phyloP scores from a whole-genome alignment of 2,329 filamentous ascomycete species.

The Talaromyces amestolkiae region DNA sequence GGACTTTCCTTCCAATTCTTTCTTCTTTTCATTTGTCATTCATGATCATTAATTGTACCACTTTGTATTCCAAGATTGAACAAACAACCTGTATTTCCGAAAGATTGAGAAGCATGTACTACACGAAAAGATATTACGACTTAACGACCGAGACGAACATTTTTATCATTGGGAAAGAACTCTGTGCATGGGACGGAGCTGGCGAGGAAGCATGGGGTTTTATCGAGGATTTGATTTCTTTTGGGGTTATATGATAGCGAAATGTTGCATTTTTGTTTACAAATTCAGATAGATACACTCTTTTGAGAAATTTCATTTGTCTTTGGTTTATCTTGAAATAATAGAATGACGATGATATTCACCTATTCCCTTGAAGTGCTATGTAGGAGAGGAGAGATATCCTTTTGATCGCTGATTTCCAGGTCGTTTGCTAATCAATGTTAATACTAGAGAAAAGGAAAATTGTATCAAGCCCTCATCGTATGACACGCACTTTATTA shows the following conservation, averaged over 20 bases:
- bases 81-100: slow-evolving; percentile 3
- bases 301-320: slow-evolving; percentile 3
- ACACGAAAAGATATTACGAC: slow-evolving; percentile 2
- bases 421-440: not conserved
- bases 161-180: not conserved
- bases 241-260: not conserved
- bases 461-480: not conserved
- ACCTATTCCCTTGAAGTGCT: too few relatives aligned
- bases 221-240: not conserved
- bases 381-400: too few relatives aligned
- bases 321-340: not conserved
- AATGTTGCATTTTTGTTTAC: not conserved
- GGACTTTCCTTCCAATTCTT: not conserved
- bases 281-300: slow-evolving; percentile 5
- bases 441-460: not conserved
- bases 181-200: slow-evolving; percentile 12
- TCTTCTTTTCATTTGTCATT: not conserved
- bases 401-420: too few relatives aligned
- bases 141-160: slow-evolving; percentile 1
- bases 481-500: not conserved
- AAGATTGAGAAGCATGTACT: slow-evolving; percentile 9
- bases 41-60: not conserved
- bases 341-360: not conserved
- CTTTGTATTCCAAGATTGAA: slow-evolving; percentile 7
- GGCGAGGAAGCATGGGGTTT: not conserved